Evolutionary conservation across 2,329 filamentous ascomycete genomes (phyloP).

Genomic region (Colletotrichum lentis): DNA sequence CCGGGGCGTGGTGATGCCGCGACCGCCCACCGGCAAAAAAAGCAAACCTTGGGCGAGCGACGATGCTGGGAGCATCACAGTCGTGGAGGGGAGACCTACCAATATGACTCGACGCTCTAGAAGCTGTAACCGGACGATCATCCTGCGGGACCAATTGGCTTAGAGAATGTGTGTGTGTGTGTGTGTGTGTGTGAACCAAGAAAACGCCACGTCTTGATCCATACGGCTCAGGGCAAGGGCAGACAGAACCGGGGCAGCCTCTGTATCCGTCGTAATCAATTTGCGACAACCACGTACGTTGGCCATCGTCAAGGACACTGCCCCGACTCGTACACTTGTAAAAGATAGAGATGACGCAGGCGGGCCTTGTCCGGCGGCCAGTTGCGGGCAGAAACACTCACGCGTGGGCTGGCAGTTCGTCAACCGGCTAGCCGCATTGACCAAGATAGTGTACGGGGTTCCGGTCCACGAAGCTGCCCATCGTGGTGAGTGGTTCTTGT

Average conservation of each 20-base stretch:
- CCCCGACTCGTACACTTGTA: not conserved
- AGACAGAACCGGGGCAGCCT: not conserved
- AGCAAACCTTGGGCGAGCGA: too few relatives aligned
- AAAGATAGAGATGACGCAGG: not conserved
- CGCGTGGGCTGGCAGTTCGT: not conserved
- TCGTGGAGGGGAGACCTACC: too few relatives aligned
- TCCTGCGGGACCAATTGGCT: not conserved
- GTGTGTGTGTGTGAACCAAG: not conserved
- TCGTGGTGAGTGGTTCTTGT: not conserved
- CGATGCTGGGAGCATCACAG: too few relatives aligned
- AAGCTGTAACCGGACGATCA: not conserved
- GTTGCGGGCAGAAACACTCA: slow-evolving; percentile 1
- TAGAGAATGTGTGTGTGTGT: too few relatives aligned
- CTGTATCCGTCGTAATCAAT: not conserved
- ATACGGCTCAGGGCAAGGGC: not conserved
- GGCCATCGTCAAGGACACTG: not conserved
- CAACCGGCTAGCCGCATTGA: slow-evolving; percentile 1
- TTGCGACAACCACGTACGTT: not conserved
- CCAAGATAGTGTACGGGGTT: slow-evolving; percentile 2
- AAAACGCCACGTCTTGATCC: not conserved
- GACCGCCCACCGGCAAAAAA: too few relatives aligned
- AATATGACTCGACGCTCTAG: too few relatives aligned
- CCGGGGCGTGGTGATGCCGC: too few relatives aligned
- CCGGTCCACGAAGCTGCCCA: not conserved
- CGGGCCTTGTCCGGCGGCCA: not conserved